Evolutionary conservation across 345 rosid species (phyloP).

Genomic region (Physaria fendleri): DNA sequence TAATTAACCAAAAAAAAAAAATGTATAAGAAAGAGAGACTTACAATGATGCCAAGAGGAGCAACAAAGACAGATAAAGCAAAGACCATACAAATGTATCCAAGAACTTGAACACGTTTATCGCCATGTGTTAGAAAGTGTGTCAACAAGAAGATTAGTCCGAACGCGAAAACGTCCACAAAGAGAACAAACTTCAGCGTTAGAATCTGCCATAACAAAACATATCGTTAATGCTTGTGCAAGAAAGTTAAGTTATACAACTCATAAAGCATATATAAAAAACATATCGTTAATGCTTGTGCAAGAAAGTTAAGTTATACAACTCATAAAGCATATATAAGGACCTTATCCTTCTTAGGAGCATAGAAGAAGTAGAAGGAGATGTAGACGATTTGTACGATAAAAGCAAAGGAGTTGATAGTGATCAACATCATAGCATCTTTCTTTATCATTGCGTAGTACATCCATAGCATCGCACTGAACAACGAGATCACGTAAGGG

Average conservation of each 20-base stretch:
- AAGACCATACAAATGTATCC: conserved; percentile 82
- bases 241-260: neutral
- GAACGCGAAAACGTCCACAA: conserved; percentile 54
- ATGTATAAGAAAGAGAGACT: conserved; percentile 11
- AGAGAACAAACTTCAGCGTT: conserved; percentile 42
- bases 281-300: conserved; percentile 33
- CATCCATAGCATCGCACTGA: conserved; percentile 77
- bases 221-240: conserved; percentile 3
- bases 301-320: neutral
- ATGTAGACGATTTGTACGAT: conserved; percentile 47
- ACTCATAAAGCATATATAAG: neutral
- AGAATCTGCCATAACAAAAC: conserved; percentile 36
- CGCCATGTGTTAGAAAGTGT: conserved; percentile 36
- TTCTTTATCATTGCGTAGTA: conserved; percentile 57
- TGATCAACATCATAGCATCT: conserved; percentile 44
- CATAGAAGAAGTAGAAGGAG: conserved; percentile 45
- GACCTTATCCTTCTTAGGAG: conserved; percentile 59
- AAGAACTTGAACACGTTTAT: conserved; percentile 37
- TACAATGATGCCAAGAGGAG: conserved; percentile 85
- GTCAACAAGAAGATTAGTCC: conserved; percentile 43
- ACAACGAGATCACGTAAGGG: conserved; percentile 57
- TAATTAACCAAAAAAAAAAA: neutral
- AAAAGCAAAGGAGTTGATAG: conserved; percentile 48
- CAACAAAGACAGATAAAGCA: conserved; percentile 59
- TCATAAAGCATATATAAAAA: conserved; percentile 9